These are phyloP conservation scores for Corylus avellana DNA, from an alignment of 306 rosid species.

Conservation along the genomic window DNA sequence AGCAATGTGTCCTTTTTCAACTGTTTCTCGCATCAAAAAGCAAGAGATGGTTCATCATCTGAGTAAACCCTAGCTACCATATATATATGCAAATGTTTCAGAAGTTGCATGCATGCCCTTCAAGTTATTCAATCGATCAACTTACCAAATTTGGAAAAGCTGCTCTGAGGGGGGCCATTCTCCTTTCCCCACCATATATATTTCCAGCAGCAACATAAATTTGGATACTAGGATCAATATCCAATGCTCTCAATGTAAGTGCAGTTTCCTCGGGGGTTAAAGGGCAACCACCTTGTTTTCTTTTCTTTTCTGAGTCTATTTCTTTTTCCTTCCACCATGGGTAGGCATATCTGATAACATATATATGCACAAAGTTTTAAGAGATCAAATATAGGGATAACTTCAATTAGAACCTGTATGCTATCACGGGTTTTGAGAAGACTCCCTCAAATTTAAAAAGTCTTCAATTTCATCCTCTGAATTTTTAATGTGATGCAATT, in stretches of 20 bases:
- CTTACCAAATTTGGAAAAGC: slow-evolving; percentile 83
- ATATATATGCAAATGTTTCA: not conserved
- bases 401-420: no score
- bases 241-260: slow-evolving; percentile 62
- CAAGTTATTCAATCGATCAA: slow-evolving; percentile 15
- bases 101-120: no score
- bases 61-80: no score
- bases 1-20: slow-evolving; percentile 84
- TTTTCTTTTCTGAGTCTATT: slow-evolving; percentile 69
- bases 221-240: slow-evolving; percentile 65
- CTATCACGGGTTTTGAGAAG: no score
- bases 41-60: not conserved
- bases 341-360: slow-evolving; percentile 66
- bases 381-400: no score
- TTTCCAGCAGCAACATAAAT: slow-evolving; percentile 94
- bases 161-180: slow-evolving; percentile 54
- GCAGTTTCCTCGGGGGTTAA: slow-evolving; percentile 91
- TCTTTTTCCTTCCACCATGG: slow-evolving; percentile 85
- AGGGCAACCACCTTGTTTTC: slow-evolving; percentile 84
- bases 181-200: slow-evolving; percentile 75
- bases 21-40: slow-evolving; percentile 36
- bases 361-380: not conserved
- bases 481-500: no score
- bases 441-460: no score
- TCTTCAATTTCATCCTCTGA: no score